These are phyloP conservation scores for Mucuna pruriens DNA, from an alignment of 306 rosid species.

Conservation along the genomic window DNA sequence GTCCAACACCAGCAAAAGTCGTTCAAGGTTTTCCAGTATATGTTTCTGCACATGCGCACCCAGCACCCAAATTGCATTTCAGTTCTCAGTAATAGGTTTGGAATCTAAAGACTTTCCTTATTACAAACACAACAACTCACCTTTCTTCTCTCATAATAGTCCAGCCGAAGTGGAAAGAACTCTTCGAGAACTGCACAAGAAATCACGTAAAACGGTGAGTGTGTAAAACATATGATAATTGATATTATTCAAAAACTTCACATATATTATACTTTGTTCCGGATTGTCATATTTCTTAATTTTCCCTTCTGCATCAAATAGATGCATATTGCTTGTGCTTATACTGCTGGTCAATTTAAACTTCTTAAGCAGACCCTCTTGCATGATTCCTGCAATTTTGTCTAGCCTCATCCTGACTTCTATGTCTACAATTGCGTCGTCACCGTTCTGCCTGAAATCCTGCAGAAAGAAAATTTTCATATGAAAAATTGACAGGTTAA, in stretches of 20 bases:
- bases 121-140: conserved; percentile 43
- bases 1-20: conserved; percentile 68
- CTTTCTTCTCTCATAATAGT: conserved; percentile 84
- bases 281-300: conserved; percentile 85
- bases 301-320: conserved; percentile 78
- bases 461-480: conserved; percentile 38
- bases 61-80: neutral
- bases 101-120: neutral
- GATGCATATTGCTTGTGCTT: conserved; percentile 89
- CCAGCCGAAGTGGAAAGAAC: conserved; percentile 73
- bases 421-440: conserved; percentile 73
- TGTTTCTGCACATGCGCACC: conserved; percentile 63
- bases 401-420: conserved; percentile 66
- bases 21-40: conserved; percentile 65
- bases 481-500: conserved; percentile 5
- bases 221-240: neutral
- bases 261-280: conserved; percentile 68
- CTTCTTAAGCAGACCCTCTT: conserved; percentile 86
- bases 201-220: conserved; percentile 17
- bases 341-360: conserved; percentile 66
- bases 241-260: neutral
- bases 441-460: conserved; percentile 89
- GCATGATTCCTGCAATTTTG: conserved; percentile 56
- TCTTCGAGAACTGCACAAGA: conserved; percentile 81
- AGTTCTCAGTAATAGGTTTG: neutral